phyloP scores from a whole-genome alignment of 2,329 filamentous ascomycete genomes.

The Trichoderma atrobrunneum region DNA sequence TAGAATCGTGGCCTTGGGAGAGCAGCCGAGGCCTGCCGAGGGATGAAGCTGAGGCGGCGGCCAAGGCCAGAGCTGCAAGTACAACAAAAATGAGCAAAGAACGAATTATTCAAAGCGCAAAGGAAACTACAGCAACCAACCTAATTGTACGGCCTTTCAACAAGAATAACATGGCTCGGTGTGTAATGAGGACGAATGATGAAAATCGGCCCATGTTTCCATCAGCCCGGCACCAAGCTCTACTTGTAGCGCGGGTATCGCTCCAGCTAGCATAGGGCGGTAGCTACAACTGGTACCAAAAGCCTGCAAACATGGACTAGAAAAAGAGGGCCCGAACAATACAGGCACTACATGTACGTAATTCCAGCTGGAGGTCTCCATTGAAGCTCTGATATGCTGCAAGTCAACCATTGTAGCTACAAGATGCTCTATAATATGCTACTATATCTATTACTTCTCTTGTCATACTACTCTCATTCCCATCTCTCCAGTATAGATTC shows the following conservation, averaged over 20 bases:
- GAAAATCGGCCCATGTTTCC: background rate
- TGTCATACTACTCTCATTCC: too few relatives aligned
- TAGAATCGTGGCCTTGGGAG: conserved; percentile 13
- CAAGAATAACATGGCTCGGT: background rate
- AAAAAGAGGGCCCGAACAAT: background rate
- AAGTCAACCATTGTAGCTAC: too few relatives aligned
- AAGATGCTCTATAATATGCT: background rate
- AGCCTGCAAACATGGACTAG: background rate
- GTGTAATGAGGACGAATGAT: background rate
- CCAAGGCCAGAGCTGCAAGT: background rate
- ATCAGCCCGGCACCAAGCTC: background rate
- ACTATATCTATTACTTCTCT: too few relatives aligned
- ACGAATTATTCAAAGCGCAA: background rate
- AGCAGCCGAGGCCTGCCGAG: background rate
- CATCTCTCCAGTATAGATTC: too few relatives aligned
- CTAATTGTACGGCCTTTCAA: background rate
- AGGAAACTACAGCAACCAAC: background rate
- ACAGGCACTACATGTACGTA: background rate
- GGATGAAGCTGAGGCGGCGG: conserved; percentile 12
- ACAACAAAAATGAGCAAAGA: background rate
- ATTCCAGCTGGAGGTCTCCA: too few relatives aligned
- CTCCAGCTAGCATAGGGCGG: background rate
- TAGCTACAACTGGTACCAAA: background rate
- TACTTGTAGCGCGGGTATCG: background rate
- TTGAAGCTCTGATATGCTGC: too few relatives aligned